Evolutionary conservation across 1,284 basidiomycete species (phyloP), one percentile per base, ranked within the genome.

Genomic region (Leccinum cinnamomeum): DNA sequence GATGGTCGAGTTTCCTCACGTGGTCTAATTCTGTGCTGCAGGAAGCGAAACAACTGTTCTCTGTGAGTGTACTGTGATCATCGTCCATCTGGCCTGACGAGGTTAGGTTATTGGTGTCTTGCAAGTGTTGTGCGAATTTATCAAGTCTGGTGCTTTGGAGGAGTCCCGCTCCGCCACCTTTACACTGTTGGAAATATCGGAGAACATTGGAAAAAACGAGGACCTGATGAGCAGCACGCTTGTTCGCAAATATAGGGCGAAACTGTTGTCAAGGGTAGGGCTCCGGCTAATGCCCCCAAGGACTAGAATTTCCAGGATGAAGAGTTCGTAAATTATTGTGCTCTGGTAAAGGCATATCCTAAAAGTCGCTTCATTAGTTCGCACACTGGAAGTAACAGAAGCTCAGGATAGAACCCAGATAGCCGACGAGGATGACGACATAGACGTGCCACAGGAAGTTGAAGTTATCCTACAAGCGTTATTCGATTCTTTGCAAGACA

Each of bases 401-500:
- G 48, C 23, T 11, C 60, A 41, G 10, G 57, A 64, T 28, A 46
- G 30, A 41, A 51, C n/a, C 44, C 58, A 53, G 46, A 37, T 58
- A 7, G 48, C 48, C 37, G 63, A 72, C 14, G 78, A 83, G 11
- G 79, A 81, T 3, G 67, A 73, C 35, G 86, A 90, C n/a, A 75
- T 81, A 7, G 90, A 96, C 28, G 81, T 95, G 2, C 90, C 94
- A 0, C 89, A 92, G 56, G 87, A 90, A 58, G 82, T 95, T 5
- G 97, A 99, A 72, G 75, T 76, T 0, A 82, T 89, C 37, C 79
- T 98, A 14, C 89, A 92, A 64, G 83, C 88, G 41, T 78, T 98
- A 2, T 87, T 98, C 71, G 80, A 81, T 33, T 81, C 83, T 11
- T 77, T 98, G 20, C 89, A 94, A 70, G 94, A 98, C 76, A 93